A percentile compares a stretch with the other conserved stretches of the same genome.
phyloP scores from a whole-genome alignment of 2,329 filamentous ascomycete genomes.

The Plenodomus biglobosus region DNA sequence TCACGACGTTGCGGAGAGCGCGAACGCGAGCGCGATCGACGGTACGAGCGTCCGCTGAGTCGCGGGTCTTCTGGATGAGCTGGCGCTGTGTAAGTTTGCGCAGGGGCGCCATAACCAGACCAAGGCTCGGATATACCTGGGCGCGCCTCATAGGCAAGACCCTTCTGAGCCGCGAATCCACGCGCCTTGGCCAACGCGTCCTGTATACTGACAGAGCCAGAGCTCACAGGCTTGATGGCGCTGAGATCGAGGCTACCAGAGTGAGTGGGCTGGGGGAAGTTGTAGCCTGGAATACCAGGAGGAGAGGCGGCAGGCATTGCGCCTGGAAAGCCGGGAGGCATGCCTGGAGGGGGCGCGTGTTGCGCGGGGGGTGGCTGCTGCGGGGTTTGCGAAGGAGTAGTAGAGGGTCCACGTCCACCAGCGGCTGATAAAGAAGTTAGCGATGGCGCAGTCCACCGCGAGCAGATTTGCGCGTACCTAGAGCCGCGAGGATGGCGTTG shows the following conservation, averaged over 20 bases:
- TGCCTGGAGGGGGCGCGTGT: slow-evolving; percentile 48
- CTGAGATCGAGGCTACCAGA: slow-evolving; percentile 80
- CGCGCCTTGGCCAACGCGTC: slow-evolving; percentile 85
- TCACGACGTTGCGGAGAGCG: slow-evolving; percentile 62
- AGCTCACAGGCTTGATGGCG: slow-evolving; percentile 74
- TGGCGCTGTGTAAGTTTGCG: slow-evolving; percentile 39
- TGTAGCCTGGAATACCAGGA: slow-evolving; percentile 49
- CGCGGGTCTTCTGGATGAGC: slow-evolving; percentile 51
- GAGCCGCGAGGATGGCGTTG: slow-evolving; percentile 43
- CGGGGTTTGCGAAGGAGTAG: slow-evolving; percentile 52
- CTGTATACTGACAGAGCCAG: slow-evolving; percentile 78
- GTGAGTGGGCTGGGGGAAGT: slow-evolving; percentile 67
- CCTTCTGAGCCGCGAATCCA: slow-evolving; percentile 78
- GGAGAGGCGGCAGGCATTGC: slow-evolving; percentile 46
- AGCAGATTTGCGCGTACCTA: slow-evolving; percentile 31
- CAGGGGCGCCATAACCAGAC: slow-evolving; percentile 25
- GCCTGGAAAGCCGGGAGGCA: slow-evolving; percentile 49
- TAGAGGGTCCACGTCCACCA: slow-evolving; percentile 48
- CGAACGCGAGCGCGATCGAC: slow-evolving; percentile 72
- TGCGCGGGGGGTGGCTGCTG: slow-evolving; percentile 45
- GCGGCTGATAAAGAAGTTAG: slow-evolving; percentile 38
- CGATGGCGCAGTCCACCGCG: neutral
- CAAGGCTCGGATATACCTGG: slow-evolving; percentile 51
- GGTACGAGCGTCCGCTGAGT: slow-evolving; percentile 58
- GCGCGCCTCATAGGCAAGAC: slow-evolving; percentile 57